These are phyloP conservation scores for Eucalyptus tenuipes DNA, from an alignment of 345 rosid species.

Conservation along the genomic window DNA sequence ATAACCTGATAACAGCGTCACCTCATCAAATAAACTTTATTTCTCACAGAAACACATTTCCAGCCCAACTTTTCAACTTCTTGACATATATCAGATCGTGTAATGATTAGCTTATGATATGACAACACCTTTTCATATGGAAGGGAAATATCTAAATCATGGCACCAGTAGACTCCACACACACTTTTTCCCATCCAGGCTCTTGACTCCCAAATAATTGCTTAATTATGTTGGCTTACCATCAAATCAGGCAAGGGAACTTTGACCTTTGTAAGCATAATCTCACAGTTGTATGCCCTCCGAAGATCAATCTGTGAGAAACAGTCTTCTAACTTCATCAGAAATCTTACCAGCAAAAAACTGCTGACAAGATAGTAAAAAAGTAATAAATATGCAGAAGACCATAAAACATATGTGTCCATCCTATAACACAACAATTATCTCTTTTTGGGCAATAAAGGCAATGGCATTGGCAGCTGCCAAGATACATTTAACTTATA, in stretches of 20 bases:
- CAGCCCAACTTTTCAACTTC: background rate
- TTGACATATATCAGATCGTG: background rate
- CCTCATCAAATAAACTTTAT: background rate
- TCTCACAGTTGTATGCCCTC: slow-evolving; percentile 93
- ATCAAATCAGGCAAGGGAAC: slow-evolving; percentile 72
- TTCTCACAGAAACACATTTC: background rate
- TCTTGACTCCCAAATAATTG: background rate
- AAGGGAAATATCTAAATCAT: background rate
- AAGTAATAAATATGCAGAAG: background rate
- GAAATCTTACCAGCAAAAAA: background rate
- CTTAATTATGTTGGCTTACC: slow-evolving; percentile 28
- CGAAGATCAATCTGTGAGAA: slow-evolving; percentile 69
- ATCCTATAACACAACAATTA: background rate
- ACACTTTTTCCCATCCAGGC: background rate
- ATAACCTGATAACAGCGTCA: background rate
- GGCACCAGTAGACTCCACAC: background rate
- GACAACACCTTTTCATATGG: background rate
- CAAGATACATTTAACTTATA: background rate
- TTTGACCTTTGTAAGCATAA: slow-evolving; percentile 98
- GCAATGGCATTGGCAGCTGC: background rate
- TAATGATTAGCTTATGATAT: background rate
- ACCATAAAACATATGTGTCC: background rate
- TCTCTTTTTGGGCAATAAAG: background rate
- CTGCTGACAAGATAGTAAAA: background rate
- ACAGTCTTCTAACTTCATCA: background rate